Conservation (phyloP, 352 stramenopile genomes). For the Globisporangium cylindrosporum region DNA sequence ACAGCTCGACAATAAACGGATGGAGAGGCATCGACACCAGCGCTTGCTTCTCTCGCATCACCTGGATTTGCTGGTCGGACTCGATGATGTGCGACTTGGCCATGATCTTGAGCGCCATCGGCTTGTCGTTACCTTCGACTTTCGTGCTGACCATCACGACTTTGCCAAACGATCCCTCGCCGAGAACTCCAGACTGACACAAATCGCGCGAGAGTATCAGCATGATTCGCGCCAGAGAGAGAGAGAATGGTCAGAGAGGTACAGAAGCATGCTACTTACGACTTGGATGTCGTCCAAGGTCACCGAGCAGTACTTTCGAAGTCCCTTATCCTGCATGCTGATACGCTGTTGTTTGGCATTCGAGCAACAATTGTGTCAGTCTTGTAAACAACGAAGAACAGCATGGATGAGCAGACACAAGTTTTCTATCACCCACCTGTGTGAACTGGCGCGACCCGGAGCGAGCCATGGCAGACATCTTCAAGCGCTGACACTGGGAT, state of each 20-base stretch:
- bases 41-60: conserved; percentile 91
- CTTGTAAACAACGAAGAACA: background rate
- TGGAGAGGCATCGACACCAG: conserved; percentile 84
- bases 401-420: background rate
- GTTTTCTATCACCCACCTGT: conserved; percentile 24
- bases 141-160: conserved; percentile 90
- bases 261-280: conserved; percentile 21
- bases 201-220: background rate
- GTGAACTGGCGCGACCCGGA: conserved; percentile 61
- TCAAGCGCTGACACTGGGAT: conserved; percentile 64
- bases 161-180: conserved; percentile 95
- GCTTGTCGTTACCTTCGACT: conserved; percentile 50
- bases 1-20: conserved; percentile 92
- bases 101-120: conserved; percentile 92
- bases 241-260: background rate
- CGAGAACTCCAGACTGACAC: conserved; percentile 81
- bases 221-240: background rate
- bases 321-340: conserved; percentile 39
- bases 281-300: conserved; percentile 66
- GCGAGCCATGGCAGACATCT: conserved; percentile 46
- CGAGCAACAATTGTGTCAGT: conserved; percentile 8
- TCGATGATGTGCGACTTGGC: conserved; percentile 93
- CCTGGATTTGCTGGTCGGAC: conserved; percentile 90
- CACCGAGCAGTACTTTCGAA: conserved; percentile 50
- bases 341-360: conserved; percentile 35